Conservation (phyloP, 2,329 filamentous ascomycete genomes). For the Penicillium sp. region DNA sequence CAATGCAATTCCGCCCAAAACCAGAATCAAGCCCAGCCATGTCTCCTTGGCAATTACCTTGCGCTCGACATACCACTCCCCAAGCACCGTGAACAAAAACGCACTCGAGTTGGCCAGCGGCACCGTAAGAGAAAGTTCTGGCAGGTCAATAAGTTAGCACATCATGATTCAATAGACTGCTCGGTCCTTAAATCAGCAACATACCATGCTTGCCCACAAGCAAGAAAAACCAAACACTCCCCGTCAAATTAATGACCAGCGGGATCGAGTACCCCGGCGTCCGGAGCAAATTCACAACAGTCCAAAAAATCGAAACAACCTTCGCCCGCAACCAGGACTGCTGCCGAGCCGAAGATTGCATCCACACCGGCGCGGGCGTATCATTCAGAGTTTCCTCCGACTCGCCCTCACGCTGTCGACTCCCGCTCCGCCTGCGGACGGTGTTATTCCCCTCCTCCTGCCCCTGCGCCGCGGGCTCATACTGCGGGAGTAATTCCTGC, state of each 20-base stretch:
- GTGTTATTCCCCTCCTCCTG: neutral
- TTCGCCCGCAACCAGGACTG: conserved; percentile 64
- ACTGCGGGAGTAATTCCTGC: conserved; percentile 19
- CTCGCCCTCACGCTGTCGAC: conserved; percentile 11
- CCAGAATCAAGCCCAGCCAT: conserved; percentile 77
- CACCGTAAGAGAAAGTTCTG: conserved; percentile 88
- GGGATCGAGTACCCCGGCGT: conserved; percentile 85
- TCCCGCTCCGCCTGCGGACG: conserved; percentile 18
- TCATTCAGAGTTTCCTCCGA: conserved; percentile 17
- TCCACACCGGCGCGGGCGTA: conserved; percentile 31
- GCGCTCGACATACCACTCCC: conserved; percentile 91
- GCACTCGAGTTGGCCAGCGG: conserved; percentile 93
- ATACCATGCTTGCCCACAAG: conserved; percentile 87
- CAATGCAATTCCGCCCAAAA: conserved; percentile 76
- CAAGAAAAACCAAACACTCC: conserved; percentile 95
- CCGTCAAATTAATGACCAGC: conserved; percentile 83
- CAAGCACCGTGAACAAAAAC: conserved; percentile 92
- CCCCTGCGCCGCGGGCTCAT: conserved; percentile 6
- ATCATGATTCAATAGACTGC: neutral
- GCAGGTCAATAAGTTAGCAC: conserved; percentile 1
- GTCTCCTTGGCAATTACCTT: conserved; percentile 89
- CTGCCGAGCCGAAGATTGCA: conserved; percentile 23
- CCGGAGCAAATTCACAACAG: conserved; percentile 73
- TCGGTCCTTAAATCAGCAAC: conserved; percentile 37
- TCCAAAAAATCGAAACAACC: conserved; percentile 68